phyloP scores from a whole-genome alignment of 768 basidiomycete genomes.

The Kwoniella shandongensis region DNA sequence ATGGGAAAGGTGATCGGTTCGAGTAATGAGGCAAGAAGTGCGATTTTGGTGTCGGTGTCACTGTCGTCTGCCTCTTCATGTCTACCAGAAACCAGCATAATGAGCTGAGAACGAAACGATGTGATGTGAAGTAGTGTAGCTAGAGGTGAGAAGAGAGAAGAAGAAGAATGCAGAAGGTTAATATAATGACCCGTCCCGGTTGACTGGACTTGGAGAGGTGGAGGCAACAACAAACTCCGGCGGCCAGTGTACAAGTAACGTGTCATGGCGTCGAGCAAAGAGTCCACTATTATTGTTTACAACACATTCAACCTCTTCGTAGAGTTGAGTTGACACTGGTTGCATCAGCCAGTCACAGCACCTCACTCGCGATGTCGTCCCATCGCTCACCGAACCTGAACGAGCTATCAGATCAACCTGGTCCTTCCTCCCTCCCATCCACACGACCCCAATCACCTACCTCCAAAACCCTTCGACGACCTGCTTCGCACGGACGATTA shows the following conservation, averaged over 20 bases:
- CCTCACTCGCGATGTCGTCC: neutral
- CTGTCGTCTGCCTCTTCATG: neutral
- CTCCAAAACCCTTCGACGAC: conserved; percentile 18
- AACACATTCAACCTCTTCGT: too few species aligned
- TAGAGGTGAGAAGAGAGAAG: neutral
- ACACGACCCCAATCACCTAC: conserved; percentile 33
- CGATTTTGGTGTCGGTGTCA: conserved; percentile 37
- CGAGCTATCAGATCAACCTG: conserved; percentile 5
- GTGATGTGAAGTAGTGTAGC: neutral
- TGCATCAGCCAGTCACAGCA: too few species aligned
- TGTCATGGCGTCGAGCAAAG: too few species aligned
- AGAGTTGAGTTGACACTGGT: too few species aligned
- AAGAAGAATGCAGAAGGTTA: neutral
- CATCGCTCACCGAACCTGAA: conserved; percentile 5
- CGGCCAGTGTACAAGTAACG: too few species aligned
- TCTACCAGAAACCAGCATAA: neutral
- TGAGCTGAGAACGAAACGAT: neutral
- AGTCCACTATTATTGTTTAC: too few species aligned
- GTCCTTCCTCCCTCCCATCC: conserved; percentile 26
- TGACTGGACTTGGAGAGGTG: conserved; percentile 11
- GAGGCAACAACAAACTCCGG: too few species aligned
- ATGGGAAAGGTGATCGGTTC: conserved; percentile 40
- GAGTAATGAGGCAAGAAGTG: conserved; percentile 41
- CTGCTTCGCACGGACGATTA: conserved; percentile 35
- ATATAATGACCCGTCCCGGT: neutral